phyloP scores from a whole-genome alignment of 768 basidiomycete genomes.

The Exidia glandulosa region DNA sequence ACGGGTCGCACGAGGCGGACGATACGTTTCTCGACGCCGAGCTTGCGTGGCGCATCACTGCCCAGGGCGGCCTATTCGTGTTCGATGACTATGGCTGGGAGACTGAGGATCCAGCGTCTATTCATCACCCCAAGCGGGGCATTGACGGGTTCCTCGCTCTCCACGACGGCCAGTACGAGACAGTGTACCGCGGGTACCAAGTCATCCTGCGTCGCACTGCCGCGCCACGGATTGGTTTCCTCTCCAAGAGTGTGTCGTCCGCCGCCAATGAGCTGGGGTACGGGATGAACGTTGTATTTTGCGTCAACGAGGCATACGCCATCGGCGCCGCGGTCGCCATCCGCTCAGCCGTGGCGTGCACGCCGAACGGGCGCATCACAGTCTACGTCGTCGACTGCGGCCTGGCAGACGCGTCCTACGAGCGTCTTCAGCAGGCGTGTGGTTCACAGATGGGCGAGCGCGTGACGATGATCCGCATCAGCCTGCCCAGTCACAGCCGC shows the following conservation, averaged over 20 bases:
- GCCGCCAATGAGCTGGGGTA: conserved; percentile 21
- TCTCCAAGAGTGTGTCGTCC: conserved; percentile 15
- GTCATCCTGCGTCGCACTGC: conserved; percentile 39
- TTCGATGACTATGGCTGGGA: conserved; percentile 52
- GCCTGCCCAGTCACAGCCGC: conserved; percentile 22
- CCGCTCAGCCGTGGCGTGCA: conserved; percentile 25
- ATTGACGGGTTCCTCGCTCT: conserved; percentile 44
- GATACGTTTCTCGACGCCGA: conserved; percentile 54
- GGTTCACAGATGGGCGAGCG: conserved; percentile 11
- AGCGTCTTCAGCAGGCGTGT: conserved; percentile 20
- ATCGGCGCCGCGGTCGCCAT: conserved; percentile 40
- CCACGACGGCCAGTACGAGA: conserved; percentile 37
- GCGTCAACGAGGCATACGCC: conserved; percentile 32
- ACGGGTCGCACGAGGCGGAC: conserved; percentile 48
- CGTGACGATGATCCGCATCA: conserved; percentile 33
- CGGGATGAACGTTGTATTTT: conserved; percentile 37
- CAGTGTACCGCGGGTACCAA: conserved; percentile 35
- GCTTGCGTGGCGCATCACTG: conserved; percentile 43
- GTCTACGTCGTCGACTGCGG: conserved; percentile 43
- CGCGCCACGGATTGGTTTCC: conserved; percentile 45
- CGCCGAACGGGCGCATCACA: conserved; percentile 26
- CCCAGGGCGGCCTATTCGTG: conserved; percentile 38
- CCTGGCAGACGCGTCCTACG: conserved; percentile 24
- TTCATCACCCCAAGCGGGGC: conserved; percentile 44
- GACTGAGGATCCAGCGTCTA: conserved; percentile 34